phyloP scores from a whole-genome alignment of 2,329 filamentous ascomycete genomes.

The Magnaporthiopsis poae region DNA sequence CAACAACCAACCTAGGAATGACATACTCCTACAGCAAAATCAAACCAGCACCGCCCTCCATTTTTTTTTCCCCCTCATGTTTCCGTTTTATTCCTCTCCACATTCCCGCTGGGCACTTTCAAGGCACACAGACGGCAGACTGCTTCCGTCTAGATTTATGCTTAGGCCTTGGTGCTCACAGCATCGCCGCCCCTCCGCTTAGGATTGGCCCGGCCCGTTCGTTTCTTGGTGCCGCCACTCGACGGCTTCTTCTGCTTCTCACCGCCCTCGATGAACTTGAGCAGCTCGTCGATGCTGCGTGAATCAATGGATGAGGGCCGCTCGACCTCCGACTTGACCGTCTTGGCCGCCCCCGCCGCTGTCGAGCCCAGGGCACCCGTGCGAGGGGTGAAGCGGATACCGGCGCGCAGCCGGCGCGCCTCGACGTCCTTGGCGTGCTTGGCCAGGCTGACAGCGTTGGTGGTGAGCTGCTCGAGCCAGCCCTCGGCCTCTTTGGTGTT shows the following conservation, averaged over 20 bases:
- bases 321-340: conserved; percentile 24
- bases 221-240: conserved; percentile 39
- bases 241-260: conserved; percentile 37
- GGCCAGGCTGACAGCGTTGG: conserved; percentile 87
- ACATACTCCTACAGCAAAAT: background rate
- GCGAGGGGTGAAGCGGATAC: conserved; percentile 57
- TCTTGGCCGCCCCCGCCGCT: conserved; percentile 19
- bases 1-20: background rate
- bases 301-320: conserved; percentile 49
- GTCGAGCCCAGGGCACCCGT: conserved; percentile 46
- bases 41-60: background rate
- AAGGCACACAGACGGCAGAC: background rate
- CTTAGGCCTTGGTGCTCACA: conserved; percentile 9
- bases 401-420: conserved; percentile 60
- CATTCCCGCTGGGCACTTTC: background rate
- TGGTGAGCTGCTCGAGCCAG: conserved; percentile 92
- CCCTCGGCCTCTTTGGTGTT: conserved; percentile 97
- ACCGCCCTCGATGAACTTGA: conserved; percentile 85
- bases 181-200: conserved; percentile 38
- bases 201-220: conserved; percentile 40
- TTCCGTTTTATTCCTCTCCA: background rate
- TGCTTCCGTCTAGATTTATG: background rate
- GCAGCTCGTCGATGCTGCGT: conserved; percentile 81
- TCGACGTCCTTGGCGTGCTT: conserved; percentile 86
- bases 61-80: background rate